These are phyloP conservation scores for Fusarium pseudoanthophilum DNA, from an alignment of 2,329 filamentous ascomycete genomes.

Conservation along the genomic window DNA sequence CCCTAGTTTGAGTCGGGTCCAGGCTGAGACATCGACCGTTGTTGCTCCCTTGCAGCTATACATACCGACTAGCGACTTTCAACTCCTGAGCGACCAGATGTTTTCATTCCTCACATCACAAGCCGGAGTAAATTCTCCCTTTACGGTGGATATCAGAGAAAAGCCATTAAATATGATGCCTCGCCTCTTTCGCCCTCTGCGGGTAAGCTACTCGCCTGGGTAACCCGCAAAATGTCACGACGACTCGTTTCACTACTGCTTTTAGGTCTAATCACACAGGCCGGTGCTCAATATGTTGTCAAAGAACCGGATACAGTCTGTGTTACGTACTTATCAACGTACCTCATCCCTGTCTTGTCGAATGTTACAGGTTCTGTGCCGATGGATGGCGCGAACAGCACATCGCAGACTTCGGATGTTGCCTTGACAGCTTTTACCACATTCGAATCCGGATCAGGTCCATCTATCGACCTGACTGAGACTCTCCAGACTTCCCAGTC, in stretches of 20 bases:
- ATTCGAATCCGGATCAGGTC: neutral
- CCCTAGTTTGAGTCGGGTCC: neutral
- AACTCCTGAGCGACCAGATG: neutral
- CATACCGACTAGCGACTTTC: neutral
- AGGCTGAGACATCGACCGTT: neutral
- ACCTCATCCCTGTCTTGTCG: neutral
- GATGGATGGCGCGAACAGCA: neutral
- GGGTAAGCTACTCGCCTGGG: neutral
- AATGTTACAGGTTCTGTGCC: neutral
- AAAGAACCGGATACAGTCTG: neutral
- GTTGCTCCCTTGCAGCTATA: neutral
- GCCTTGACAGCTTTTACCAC: neutral
- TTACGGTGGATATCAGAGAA: neutral
- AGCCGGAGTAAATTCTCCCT: neutral
- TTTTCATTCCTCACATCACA: neutral
- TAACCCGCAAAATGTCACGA: neutral
- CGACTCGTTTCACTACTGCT: neutral
- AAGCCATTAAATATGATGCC: fast-evolving
- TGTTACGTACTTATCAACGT: neutral
- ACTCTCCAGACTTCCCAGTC: neutral
- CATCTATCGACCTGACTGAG: neutral
- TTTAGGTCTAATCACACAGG: fast-evolving
- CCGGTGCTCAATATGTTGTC: fast-evolving
- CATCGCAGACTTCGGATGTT: no score
- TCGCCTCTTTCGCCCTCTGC: fast-evolving